A percentile compares a stretch with the other conserved stretches of the same genome.
These are phyloP conservation scores for Diaporthe batatas DNA, from an alignment of 2,329 filamentous ascomycete genomes.

Conservation along the genomic window DNA sequence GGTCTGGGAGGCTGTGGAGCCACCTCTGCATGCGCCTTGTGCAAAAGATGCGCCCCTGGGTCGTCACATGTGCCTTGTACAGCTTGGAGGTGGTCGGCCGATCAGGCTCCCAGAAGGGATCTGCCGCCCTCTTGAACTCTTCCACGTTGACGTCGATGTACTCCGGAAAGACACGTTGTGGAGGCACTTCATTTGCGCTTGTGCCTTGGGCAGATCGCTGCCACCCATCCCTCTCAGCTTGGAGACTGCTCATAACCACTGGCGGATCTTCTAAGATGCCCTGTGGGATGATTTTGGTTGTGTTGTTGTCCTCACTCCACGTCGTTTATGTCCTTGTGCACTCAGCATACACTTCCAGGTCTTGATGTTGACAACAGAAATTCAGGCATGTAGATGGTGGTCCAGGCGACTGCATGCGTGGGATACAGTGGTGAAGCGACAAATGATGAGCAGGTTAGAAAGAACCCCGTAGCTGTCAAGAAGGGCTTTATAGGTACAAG, in stretches of 20 bases:
- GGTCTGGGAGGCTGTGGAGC: slow-evolving; percentile 29
- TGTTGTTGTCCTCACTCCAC: not conserved
- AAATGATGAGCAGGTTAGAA: not conserved
- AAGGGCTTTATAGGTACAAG: not conserved
- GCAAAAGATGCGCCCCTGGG: slow-evolving; percentile 6
- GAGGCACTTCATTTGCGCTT: not conserved
- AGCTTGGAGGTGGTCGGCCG: slow-evolving; percentile 24
- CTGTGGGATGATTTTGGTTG: not conserved
- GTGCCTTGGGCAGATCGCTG: not conserved
- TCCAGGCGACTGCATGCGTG: not conserved
- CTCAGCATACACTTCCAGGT: not conserved
- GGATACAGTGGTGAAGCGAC: not conserved
- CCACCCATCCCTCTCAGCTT: not conserved
- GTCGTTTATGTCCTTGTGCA: not conserved
- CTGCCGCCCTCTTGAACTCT: not conserved
- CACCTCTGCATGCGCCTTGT: slow-evolving; percentile 28
- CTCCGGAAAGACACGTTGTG: slow-evolving; percentile 33
- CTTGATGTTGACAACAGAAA: not conserved
- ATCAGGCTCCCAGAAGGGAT: slow-evolving; percentile 29
- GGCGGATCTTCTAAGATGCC: no score
- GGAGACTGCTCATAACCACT: not conserved
- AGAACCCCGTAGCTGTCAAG: accelerated
- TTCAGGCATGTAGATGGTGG: no score
- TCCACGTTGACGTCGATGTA: slow-evolving; percentile 30
- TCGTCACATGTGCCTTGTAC: slow-evolving; percentile 20